These are phyloP conservation scores for Musa itinerans DNA, from an alignment of 176 grass and related monocot genomes.

Conservation along the genomic window DNA sequence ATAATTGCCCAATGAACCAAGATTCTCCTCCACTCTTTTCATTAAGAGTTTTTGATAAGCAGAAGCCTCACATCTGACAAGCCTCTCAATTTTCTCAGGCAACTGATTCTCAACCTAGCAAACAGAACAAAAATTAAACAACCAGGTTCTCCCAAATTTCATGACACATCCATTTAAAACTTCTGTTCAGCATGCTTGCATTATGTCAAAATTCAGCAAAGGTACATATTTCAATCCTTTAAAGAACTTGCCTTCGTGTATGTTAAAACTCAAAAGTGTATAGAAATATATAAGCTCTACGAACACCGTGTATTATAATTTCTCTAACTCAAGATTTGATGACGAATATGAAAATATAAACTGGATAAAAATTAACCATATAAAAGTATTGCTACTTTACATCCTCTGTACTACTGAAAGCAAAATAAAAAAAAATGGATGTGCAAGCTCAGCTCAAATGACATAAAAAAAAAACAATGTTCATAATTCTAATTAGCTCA, in stretches of 20 bases:
- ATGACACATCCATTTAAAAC: not conserved
- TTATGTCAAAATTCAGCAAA: not conserved
- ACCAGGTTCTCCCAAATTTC: not conserved
- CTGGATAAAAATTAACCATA: too few relatives aligned
- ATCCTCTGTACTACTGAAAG: too few relatives aligned
- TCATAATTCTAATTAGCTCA: not conserved
- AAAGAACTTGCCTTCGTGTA: not conserved
- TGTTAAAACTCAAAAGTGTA: too few relatives aligned
- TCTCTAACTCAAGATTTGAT: too few relatives aligned
- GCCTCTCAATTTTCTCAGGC: constrained; percentile 90
- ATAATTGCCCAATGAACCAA: constrained; percentile 70
- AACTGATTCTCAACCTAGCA: constrained; percentile 89
- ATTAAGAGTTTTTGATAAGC: constrained; percentile 99
- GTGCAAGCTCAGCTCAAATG: too few relatives aligned
- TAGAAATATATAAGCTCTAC: too few relatives aligned
- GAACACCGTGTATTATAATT: too few relatives aligned
- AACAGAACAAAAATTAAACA: constrained; percentile 14
- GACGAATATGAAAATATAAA: too few relatives aligned
- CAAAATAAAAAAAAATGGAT: too few relatives aligned
- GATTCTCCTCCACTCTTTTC: constrained; percentile 92
- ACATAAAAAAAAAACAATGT: too few relatives aligned
- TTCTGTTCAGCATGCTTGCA: not conserved
- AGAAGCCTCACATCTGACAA: constrained; percentile 95
- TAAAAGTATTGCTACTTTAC: too few relatives aligned
- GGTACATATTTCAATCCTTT: not conserved